Evolutionary conservation across 345 rosid species (phyloP), one percentile per base, ranked within the genome.

Genomic region (Salix caprea): DNA sequence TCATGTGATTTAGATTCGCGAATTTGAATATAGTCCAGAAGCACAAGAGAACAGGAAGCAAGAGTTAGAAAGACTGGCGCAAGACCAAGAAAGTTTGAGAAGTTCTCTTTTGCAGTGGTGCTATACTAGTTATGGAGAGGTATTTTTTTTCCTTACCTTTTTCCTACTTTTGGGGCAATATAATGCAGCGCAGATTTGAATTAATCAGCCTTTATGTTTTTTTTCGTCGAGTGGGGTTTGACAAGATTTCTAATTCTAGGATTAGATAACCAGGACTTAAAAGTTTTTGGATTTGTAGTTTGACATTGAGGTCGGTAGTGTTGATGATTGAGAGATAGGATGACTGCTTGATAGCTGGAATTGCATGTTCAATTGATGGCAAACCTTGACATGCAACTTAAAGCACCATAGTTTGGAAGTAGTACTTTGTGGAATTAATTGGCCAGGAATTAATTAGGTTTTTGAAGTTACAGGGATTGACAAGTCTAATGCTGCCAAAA

Each of bases 121-220:
- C 89, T 94, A 94, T 82, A 86, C 94, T 76, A 90, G 97, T 83
- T 96, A 96, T 54, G 99, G 98, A 61, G 97, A 96, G 97, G 99
- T 96, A 88, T 44, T 36, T 74, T 72, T 75, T 26, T 40, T 65
- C 10, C 16, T 36, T 73, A 50, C 30, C 24, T 54, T 56, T 56
- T 42, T 65, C 39, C 12, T 26, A 8, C 26, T 30, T 65, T 37
- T 54, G 46, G 24, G n/a, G 44, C 9, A 5, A 21, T 54, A 4
- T 48, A 14, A 30, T 67, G 44, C 68, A 15, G 50, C 42, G 4
- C 32, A 44, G 46, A 44, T 62, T 28, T 42, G 30, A 36, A 58
- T 58, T 42, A 16, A 11, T 40, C 10, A 21, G 19, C 46, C 24
- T 15, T 6, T 71, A 36, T 9, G 21, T 48, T 34, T 64, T 30